Base-by-base conservation (phyloP, 1,139 yeast genomes). In the Yamadazyma oceani region DNA sequence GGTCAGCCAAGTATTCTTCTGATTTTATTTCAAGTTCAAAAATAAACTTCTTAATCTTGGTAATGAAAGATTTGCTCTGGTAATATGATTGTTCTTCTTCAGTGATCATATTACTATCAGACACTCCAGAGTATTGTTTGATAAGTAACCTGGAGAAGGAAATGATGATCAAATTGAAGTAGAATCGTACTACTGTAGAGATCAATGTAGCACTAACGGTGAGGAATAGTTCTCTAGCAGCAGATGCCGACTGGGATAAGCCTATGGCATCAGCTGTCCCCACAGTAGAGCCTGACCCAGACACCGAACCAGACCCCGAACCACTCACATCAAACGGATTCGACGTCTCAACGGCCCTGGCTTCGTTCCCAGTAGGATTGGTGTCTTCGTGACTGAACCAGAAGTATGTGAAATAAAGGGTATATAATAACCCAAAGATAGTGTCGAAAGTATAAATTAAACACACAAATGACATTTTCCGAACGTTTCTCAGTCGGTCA, bases 371-470 rank as follows among this genome's bases (percentile, higher is more conserved):
- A 15, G 51, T 40, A 7, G 55, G 47, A 9, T 44, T 42, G 13
- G 46, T 48, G 40, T 66, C 68, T 52, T 69, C 79, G 34, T 68
- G 53, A 41, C 72, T 64, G 53, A 88, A 84, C 97, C 97, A 90
- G 45, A 80, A 75, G 39, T 74, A 70, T 12, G 83, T 73, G 56
- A 92, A 89, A 59, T 83, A 83, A 3, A 84, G 48, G 10, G 95
- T 86, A 61, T 84, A 88, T 5, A 83, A 62, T 21, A 79, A 60
- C 16, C 89, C 86, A 33, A 80, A 58, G 0, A 81, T 35, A 1
- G 95, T 82, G 57, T 90, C 97, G 14, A 77, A 41, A 2, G 78
- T 55, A 56, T 82, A 92, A 1, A 82, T 57, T 34, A 85, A 63
- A 10, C 87, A 74, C 25, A 85, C 81, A 24, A 81, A 69, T 9